Evolutionary conservation across 2,329 filamentous ascomycete genomes (phyloP).

Genomic region (Penicillium sp.): DNA sequence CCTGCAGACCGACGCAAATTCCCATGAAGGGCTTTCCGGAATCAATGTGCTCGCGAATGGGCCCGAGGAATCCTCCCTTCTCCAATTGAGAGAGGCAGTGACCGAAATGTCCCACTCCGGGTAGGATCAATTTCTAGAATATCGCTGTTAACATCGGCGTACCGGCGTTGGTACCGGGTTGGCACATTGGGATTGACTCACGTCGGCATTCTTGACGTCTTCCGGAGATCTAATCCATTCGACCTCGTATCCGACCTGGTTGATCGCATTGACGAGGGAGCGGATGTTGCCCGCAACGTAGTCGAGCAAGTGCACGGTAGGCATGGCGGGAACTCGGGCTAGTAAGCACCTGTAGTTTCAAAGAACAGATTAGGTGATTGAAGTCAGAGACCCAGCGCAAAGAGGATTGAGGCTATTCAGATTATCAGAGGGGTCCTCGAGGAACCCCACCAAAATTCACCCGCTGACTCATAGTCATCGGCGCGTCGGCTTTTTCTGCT

Average conservation of each 20-base stretch:
- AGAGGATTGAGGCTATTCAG: neutral
- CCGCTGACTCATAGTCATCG: constrained; percentile 27
- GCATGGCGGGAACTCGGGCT: constrained; percentile 35
- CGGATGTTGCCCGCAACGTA: constrained; percentile 97
- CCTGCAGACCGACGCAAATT: constrained; percentile 93
- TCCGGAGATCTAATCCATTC: constrained; percentile 87
- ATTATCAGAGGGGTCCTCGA: constrained; percentile 2
- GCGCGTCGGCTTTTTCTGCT: constrained; percentile 20
- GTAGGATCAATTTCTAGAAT: constrained; percentile 85
- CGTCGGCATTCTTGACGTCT: constrained; percentile 82
- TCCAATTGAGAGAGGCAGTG: constrained; percentile 88
- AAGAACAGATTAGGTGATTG: constrained; percentile 1
- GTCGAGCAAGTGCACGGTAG: constrained; percentile 61
- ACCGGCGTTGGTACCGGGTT: neutral
- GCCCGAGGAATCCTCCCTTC: constrained; percentile 78
- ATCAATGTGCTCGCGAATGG: constrained; percentile 78
- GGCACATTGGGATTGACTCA: constrained; percentile 46
- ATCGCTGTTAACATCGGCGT: constrained; percentile 4
- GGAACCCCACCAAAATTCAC: constrained; percentile 19
- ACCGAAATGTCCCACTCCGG: constrained; percentile 95
- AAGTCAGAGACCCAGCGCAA: constrained; percentile 11
- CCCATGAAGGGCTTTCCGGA: constrained; percentile 97
- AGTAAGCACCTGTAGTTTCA: neutral
- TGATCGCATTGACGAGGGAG: constrained; percentile 95
- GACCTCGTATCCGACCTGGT: constrained; percentile 89